These are phyloP conservation scores for Benincasa hispida DNA, from an alignment of 306 rosid genomes.

Conservation along the genomic window DNA sequence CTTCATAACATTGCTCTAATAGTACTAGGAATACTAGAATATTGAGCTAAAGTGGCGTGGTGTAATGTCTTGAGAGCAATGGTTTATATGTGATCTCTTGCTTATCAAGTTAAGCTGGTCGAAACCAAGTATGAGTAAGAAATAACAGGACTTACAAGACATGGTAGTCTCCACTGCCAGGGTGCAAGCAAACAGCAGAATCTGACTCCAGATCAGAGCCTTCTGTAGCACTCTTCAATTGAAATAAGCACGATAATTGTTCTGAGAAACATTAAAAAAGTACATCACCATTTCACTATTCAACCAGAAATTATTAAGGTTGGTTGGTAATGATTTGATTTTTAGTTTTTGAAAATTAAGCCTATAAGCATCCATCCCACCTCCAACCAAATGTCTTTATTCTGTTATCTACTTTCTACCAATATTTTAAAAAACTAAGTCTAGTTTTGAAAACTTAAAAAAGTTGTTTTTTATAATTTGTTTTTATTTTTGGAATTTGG, in stretches of 20 bases:
- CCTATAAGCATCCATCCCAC: too few relatives aligned
- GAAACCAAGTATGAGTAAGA: not conserved
- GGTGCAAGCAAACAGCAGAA: slow-evolving; percentile 50
- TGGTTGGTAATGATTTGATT: too few relatives aligned
- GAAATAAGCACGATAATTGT: slow-evolving; percentile 57
- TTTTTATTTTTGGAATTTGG: too few relatives aligned
- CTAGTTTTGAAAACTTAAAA: too few relatives aligned
- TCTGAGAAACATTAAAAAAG: slow-evolving; percentile 41
- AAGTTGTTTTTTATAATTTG: too few relatives aligned
- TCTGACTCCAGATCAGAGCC: slow-evolving; percentile 40
- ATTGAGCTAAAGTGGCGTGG: not conserved
- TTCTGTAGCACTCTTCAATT: slow-evolving; percentile 72
- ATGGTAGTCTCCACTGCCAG: slow-evolving; percentile 75
- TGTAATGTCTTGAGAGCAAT: not conserved
- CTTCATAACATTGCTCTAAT: not conserved
- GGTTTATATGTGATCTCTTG: not conserved
- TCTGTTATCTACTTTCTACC: too few relatives aligned
- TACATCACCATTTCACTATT: not conserved
- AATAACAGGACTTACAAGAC: slow-evolving; percentile 58
- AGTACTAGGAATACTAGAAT: not conserved
- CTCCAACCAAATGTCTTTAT: too few relatives aligned
- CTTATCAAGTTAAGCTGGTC: not conserved
- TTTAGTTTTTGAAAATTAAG: too few relatives aligned
- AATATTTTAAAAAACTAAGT: too few relatives aligned
- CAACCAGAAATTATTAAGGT: not conserved